phyloP scores from a whole-genome alignment of 495 filamentous ascomycete genomes.

The Umbilicaria muhlenbergii region DNA sequence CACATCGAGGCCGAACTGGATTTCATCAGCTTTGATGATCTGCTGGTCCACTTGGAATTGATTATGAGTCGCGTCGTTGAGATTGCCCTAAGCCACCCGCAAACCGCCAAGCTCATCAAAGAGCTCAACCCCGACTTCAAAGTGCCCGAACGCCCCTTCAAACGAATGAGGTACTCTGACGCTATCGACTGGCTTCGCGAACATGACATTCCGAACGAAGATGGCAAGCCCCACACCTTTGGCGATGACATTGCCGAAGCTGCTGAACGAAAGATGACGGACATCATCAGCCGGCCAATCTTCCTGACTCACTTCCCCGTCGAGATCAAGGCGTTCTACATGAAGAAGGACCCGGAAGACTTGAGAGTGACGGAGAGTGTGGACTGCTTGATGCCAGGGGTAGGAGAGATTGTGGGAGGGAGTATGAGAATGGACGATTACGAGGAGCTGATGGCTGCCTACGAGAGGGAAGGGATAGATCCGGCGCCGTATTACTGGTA shows the following conservation, averaged over 20 bases:
- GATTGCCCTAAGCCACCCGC: slow-evolving; percentile 53
- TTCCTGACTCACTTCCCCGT: slow-evolving; percentile 95
- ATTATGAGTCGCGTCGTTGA: slow-evolving; percentile 81
- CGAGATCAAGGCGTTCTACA: slow-evolving; percentile 99
- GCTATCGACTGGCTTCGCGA: slow-evolving; percentile 87
- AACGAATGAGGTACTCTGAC: slow-evolving; percentile 87
- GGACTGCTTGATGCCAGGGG: slow-evolving; percentile 89
- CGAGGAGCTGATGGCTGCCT: slow-evolving; percentile 82
- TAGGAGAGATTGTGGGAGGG: slow-evolving; percentile 94
- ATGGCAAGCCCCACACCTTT: slow-evolving; percentile 75
- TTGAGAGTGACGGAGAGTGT: slow-evolving; percentile 89
- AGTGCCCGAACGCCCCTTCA: slow-evolving; percentile 71
- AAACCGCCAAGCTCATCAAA: slow-evolving; percentile 51
- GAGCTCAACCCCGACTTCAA: slow-evolving; percentile 81
- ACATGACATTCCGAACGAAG: slow-evolving; percentile 83
- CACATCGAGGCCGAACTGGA: slow-evolving; percentile 95
- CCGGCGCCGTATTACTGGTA: slow-evolving; percentile 95
- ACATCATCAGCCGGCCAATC: slow-evolving; percentile 86
- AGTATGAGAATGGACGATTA: slow-evolving; percentile 92
- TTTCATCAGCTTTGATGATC: slow-evolving; percentile 85
- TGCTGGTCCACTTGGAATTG: slow-evolving; percentile 80
- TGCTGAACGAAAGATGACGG: slow-evolving; percentile 92
- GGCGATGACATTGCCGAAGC: slow-evolving; percentile 98
- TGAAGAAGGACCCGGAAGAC: slow-evolving; percentile 80
- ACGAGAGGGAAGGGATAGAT: slow-evolving; percentile 73